Percentiles rank a stretch among this genome's conserved stretches.
These are phyloP conservation scores for Ceratobasidium theobromae DNA, from an alignment of 1,284 basidiomycete species.

Conservation along the genomic window DNA sequence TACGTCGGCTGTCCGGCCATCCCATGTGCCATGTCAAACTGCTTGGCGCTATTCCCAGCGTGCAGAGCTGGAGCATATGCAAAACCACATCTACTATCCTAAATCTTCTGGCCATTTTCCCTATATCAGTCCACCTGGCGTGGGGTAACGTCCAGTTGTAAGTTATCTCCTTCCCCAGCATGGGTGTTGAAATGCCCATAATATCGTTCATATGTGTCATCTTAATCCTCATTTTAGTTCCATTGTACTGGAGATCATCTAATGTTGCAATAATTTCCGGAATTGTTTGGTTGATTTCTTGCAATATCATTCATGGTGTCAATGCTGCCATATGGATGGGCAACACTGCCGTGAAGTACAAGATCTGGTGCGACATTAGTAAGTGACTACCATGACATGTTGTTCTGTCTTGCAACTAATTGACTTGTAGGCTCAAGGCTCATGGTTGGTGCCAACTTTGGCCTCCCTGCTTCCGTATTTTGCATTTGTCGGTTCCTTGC, in stretches of 20 bases:
- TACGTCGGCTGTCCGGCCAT: no score
- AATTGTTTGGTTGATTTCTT: constrained; percentile 58
- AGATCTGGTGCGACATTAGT: constrained; percentile 49
- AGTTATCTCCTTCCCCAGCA: no score
- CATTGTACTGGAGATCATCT: constrained; percentile 51
- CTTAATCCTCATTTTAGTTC: constrained; percentile 42
- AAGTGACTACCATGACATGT: constrained; percentile 35
- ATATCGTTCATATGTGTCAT: constrained; percentile 39
- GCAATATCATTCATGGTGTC: constrained; percentile 56
- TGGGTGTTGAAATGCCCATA: constrained; percentile 32
- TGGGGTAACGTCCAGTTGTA: no score
- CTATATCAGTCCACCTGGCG: no score
- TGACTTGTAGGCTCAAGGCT: constrained; percentile 39
- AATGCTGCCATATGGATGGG: constrained; percentile 51
- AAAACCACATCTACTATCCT: no score
- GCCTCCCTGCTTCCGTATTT: constrained; percentile 41
- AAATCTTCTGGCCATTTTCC: no score
- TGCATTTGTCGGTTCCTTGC: constrained; percentile 45
- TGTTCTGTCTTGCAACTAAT: constrained; percentile 12
- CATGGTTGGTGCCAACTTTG: constrained; percentile 38
- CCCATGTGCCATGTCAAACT: no score
- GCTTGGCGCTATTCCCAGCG: no score
- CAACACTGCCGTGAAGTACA: constrained; percentile 39
- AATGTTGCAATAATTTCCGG: constrained; percentile 58
- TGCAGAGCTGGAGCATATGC: no score